Evolutionary conservation across 2,329 filamentous ascomycete genomes (phyloP), one percentile per base, ranked within the genome.

Genomic region (Tympanopsis confertula): DNA sequence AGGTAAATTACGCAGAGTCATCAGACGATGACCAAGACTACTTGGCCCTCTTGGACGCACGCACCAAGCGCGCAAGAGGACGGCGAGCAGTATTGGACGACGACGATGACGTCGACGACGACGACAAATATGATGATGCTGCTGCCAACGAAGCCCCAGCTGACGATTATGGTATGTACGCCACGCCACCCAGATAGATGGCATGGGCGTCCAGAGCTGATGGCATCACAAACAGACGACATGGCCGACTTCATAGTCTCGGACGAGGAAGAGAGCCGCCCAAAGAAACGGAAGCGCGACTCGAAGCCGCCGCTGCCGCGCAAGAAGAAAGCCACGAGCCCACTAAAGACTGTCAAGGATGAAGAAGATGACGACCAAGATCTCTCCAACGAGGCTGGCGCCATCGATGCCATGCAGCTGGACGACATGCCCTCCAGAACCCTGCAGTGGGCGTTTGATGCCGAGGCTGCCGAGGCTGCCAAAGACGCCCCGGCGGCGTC

Each of bases 231-330:
- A n/a, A n/a, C 36, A 73, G 64, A 69, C 60, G 85, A 91, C 38
- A 76, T 93, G 63, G 86, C 81, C 43, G 84, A 94, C 54, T 96
- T 96, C 50, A 68, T 96, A 18, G 87, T 82, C 4, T 78, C 82
- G 0, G 88, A 95, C 49, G 86, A 93, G 30, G 89, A 86, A 0
- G 87, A 94, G 35, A 82, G 78, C 14, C 52, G 68, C 43, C 45
- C 65, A 48, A 54, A 68, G 18, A 65, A 81, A 0, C 82, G 76
- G 53, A 94, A 94, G 60, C 65, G 82, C 3, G 48, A 57, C 5
- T 50, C 67, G 12, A 71, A 74, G 50, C 42, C 66, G 13, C 52
- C 62, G 13, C 52, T 61, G 0, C 59, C 76, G 1, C 69, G 81
- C 36, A 89, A 89, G 54, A 69, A 74, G 49, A 70, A 74, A 38